These are phyloP conservation scores for Leptographium procerum DNA, from an alignment of 2,329 filamentous ascomycete species.

Conservation along the genomic window DNA sequence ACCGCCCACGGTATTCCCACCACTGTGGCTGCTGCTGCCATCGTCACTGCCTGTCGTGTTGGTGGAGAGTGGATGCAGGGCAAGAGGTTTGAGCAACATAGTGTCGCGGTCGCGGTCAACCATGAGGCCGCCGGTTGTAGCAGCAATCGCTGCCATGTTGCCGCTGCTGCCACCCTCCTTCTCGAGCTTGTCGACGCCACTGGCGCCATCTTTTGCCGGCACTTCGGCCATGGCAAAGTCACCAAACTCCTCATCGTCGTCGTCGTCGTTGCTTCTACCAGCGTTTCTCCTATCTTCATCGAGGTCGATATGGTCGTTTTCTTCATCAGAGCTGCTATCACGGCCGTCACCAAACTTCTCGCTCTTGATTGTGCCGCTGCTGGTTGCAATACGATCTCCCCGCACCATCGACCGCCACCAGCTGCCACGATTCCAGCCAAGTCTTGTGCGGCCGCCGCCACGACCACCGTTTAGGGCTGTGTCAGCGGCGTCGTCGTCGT, in stretches of 20 bases:
- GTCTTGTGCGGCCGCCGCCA: constrained; percentile 17
- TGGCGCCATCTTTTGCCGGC: not conserved
- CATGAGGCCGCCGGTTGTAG: constrained; percentile 8
- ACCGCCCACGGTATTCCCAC: constrained; percentile 18
- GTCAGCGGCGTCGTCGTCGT: constrained; percentile 19
- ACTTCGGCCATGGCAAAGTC: constrained; percentile 57
- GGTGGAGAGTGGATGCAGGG: constrained; percentile 31
- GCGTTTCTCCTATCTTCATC: constrained; percentile 32
- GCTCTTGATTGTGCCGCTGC: not conserved
- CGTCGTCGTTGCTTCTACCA: constrained; percentile 37
- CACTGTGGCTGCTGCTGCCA: not conserved
- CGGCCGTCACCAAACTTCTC: constrained; percentile 22
- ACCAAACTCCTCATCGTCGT: constrained; percentile 55
- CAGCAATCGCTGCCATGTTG: not conserved
- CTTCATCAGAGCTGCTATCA: constrained; percentile 28
- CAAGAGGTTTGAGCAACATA: constrained; percentile 42
- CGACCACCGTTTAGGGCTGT: constrained; percentile 15
- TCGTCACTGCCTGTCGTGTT: not conserved
- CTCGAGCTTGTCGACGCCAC: constrained; percentile 12
- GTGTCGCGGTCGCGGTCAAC: constrained; percentile 23
- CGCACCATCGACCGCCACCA: constrained; percentile 25
- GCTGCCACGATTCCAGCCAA: constrained; percentile 22
- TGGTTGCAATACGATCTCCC: constrained; percentile 1
- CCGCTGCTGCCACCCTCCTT: constrained; percentile 10
- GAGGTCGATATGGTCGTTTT: constrained; percentile 28